A percentile compares a stretch with the other conserved stretches of the same genome.
Evolutionary conservation across 768 basidiomycete genomes (phyloP).

Genomic region (Tylopilus rubrobrunneus): DNA sequence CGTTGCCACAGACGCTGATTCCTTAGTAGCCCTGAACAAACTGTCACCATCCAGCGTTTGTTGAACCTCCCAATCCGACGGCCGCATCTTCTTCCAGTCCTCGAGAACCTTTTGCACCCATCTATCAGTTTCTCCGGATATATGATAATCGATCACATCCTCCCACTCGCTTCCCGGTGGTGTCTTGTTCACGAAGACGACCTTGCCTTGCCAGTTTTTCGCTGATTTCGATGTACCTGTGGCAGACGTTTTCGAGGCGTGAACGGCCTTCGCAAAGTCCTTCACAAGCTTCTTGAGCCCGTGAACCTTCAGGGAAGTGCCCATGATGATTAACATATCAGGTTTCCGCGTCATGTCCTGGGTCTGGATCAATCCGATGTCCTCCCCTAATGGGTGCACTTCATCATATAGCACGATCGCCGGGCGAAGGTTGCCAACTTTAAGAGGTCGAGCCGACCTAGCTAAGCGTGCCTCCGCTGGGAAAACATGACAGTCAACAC

Average conservation of each 20-base stretch:
- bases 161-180: constrained; percentile 84
- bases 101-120: constrained; percentile 78
- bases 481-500: constrained; percentile 14
- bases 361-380: constrained; percentile 79
- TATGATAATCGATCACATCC: constrained; percentile 84
- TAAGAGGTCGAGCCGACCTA: constrained; percentile 74
- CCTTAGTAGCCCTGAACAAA: constrained; percentile 57
- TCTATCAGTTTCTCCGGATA: constrained; percentile 77
- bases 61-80: constrained; percentile 89
- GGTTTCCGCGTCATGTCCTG: constrained; percentile 76
- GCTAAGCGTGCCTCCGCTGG: constrained; percentile 75
- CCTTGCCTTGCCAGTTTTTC: constrained; percentile 57
- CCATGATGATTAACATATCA: constrained; percentile 95
- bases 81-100: constrained; percentile 86
- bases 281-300: constrained; percentile 92
- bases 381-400: constrained; percentile 22
- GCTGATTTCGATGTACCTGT: constrained; percentile 18
- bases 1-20: constrained; percentile 22
- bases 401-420: too few species aligned
- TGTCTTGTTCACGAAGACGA: constrained; percentile 91
- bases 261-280: constrained; percentile 86
- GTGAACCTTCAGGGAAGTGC: constrained; percentile 94
- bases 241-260: constrained; percentile 39
- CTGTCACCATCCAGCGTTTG: constrained; percentile 61
- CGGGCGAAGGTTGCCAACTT: constrained; percentile 73